phyloP scores from a whole-genome alignment of 2,329 filamentous ascomycete genomes.

The Aspergillus puulaauensis region DNA sequence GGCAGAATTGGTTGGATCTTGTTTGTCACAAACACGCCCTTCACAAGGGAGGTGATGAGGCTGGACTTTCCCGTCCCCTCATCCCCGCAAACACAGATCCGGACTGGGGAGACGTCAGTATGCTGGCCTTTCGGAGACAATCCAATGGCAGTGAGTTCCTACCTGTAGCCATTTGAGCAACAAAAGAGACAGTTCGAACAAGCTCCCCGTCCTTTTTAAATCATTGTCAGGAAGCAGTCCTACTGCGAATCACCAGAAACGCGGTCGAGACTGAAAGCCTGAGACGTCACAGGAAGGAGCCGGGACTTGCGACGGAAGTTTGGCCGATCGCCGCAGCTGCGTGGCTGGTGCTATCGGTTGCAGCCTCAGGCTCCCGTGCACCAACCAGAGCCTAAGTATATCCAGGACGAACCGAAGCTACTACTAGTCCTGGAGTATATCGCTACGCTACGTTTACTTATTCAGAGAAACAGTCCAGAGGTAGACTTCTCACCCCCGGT shows the following conservation, averaged over 20 bases:
- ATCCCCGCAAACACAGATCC: constrained; percentile 95
- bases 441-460: background rate
- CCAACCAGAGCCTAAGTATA: background rate
- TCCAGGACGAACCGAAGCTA: background rate
- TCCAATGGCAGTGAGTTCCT: constrained; percentile 1
- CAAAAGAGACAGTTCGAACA: background rate
- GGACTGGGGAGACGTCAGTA: constrained; percentile 54
- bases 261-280: background rate
- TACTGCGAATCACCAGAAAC: background rate
- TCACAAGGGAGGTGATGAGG: constrained; percentile 91
- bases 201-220: constrained; percentile 10
- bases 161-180: constrained; percentile 26
- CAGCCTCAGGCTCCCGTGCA: constrained; percentile 17
- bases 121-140: background rate
- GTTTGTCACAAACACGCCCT: constrained; percentile 92
- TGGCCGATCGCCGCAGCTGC: constrained; percentile 16
- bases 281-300: background rate
- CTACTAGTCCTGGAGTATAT: background rate
- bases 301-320: background rate
- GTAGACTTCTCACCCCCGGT: background rate
- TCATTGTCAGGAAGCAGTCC: constrained; percentile 8
- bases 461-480: background rate
- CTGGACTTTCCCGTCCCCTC: constrained; percentile 94
- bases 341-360: constrained; percentile 17
- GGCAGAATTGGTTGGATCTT: constrained; percentile 95